Evolutionary conservation across 2,329 filamentous ascomycete species (phyloP), one percentile per base, ranked within the genome.

Genomic region (Arthroderma uncinatum): DNA sequence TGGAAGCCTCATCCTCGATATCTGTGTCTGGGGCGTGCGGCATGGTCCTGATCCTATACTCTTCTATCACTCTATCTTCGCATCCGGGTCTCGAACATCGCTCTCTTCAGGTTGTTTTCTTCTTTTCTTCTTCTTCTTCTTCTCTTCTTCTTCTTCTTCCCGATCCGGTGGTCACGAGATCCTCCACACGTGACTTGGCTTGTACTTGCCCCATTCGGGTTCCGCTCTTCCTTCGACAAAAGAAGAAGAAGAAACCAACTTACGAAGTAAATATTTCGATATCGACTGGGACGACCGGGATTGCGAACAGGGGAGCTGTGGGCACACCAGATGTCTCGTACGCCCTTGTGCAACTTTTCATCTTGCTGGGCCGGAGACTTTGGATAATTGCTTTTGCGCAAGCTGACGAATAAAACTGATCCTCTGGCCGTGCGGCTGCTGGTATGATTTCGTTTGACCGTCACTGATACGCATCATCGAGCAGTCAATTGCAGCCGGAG

Each of bases 31-130:
- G 53, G 7, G 33, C 54, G 23, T 59, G 53, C 21, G 63, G 55
- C 67, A 69, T 66, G 48, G 60, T 66, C 40, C 25, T 50, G 14
- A 9, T 33, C n/a, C 8, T 33, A n/a, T 10, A 37, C 34, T 37
- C 34, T 37, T 37, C 34, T 40, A 19, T 33, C 48, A 7, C 21
- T 34, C 48, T 33, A 4, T 33, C 48, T 52, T 36, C 14, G 1
- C 10, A 16, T 34, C 30, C 14, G 9, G 10, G 23, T 33, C 47
- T n/a, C n/a, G n/a, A n/a, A n/a, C n/a, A n/a, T 7, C 39, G 6
- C 39, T 44, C 39, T 44, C 39, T 9, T 6, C 23, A 25, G 6
- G 7, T 9, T 30, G 10, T 23, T 9, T 52, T 52, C 34, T 34
- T 21, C 4, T 21, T 9, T 12, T 42, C 36, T 8, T 55, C 44